phyloP scores from a whole-genome alignment of 2,329 filamentous ascomycete genomes.

The Annulohypoxylon truncatum region DNA sequence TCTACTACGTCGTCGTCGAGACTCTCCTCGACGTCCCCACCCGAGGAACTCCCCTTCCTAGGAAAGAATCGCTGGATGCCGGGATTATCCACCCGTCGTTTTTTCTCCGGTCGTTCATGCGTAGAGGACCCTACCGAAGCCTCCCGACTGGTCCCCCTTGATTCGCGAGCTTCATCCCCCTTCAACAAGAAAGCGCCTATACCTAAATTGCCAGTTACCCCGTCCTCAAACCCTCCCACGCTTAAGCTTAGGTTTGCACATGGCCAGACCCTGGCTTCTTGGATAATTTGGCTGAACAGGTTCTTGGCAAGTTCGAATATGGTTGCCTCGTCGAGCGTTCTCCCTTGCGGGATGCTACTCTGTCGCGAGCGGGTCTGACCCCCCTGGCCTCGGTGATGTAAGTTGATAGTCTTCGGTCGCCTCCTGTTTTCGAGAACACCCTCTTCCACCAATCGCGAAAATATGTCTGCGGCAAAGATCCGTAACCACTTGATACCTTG shows the following conservation, averaged over 20 bases:
- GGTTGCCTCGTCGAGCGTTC: constrained; percentile 74
- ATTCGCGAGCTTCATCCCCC: constrained; percentile 71
- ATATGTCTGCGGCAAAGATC: constrained; percentile 94
- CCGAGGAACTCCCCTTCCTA: constrained; percentile 52
- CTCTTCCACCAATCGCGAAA: constrained; percentile 88
- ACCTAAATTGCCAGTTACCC: constrained; percentile 82
- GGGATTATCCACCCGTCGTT: constrained; percentile 59
- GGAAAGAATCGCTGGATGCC: constrained; percentile 70
- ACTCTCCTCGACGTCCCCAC: constrained; percentile 46
- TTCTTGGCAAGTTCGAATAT: constrained; percentile 82
- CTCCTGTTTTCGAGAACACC: constrained; percentile 88
- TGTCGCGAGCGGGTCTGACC: constrained; percentile 80
- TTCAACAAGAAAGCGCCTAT: constrained; percentile 89
- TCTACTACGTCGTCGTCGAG: constrained; percentile 38
- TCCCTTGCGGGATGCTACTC: constrained; percentile 80
- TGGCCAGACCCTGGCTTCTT: constrained; percentile 86
- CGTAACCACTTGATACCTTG: constrained; percentile 87
- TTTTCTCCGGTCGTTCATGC: constrained; percentile 55
- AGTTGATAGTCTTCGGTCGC: constrained; percentile 83
- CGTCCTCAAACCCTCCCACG: constrained; percentile 93
- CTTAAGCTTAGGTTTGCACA: constrained; percentile 90
- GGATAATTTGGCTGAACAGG: constrained; percentile 80
- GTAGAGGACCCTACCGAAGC: constrained; percentile 44
- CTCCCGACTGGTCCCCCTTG: constrained; percentile 55
- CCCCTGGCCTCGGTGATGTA: constrained; percentile 79